Conservation (phyloP, 768 basidiomycete species). For the Lactifluus piperatus region DNA sequence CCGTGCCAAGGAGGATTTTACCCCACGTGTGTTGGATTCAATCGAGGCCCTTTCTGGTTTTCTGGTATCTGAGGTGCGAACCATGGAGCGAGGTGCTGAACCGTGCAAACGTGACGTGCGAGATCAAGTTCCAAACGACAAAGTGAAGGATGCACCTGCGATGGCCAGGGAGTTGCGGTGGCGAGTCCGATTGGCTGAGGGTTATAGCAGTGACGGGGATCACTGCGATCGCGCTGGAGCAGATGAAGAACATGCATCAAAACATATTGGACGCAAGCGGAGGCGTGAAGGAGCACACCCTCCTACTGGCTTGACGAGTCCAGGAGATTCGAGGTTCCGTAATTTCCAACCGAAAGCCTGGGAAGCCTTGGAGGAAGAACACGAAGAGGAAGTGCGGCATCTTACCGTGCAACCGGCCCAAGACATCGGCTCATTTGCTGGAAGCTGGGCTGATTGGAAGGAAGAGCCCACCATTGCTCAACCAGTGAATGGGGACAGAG, state of each 20-base stretch:
- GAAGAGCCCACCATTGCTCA: slow-evolving; percentile 19
- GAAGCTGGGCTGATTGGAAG: slow-evolving; percentile 25
- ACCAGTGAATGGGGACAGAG: slow-evolving; percentile 23
- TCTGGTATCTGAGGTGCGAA: slow-evolving; percentile 66
- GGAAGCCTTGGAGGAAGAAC: slow-evolving; percentile 43
- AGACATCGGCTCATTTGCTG: slow-evolving; percentile 36
- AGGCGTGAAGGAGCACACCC: slow-evolving; percentile 22
- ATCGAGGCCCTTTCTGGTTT: slow-evolving; percentile 66
- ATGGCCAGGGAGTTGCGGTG: slow-evolving; percentile 81
- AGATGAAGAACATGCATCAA: slow-evolving; percentile 27
- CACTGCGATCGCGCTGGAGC: slow-evolving; percentile 24
- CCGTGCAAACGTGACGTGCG: slow-evolving; percentile 65
- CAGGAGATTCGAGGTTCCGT: slow-evolving; percentile 18
- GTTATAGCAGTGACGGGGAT: slow-evolving; percentile 64
- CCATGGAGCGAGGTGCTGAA: slow-evolving; percentile 64
- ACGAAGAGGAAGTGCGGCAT: slow-evolving; percentile 34
- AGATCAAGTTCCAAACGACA: slow-evolving; percentile 74
- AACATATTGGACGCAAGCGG: slow-evolving; percentile 25
- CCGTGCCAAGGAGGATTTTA: slow-evolving; percentile 44
- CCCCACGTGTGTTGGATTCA: slow-evolving; percentile 58
- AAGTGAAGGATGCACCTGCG: slow-evolving; percentile 73
- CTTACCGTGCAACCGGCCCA: slow-evolving; percentile 33
- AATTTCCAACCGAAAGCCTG: slow-evolving; percentile 61
- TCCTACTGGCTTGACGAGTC: slow-evolving; percentile 11
- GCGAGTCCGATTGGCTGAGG: slow-evolving; percentile 58